Conservation (phyloP, 2,329 filamentous ascomycete species). For the Calycina herbarum region DNA sequence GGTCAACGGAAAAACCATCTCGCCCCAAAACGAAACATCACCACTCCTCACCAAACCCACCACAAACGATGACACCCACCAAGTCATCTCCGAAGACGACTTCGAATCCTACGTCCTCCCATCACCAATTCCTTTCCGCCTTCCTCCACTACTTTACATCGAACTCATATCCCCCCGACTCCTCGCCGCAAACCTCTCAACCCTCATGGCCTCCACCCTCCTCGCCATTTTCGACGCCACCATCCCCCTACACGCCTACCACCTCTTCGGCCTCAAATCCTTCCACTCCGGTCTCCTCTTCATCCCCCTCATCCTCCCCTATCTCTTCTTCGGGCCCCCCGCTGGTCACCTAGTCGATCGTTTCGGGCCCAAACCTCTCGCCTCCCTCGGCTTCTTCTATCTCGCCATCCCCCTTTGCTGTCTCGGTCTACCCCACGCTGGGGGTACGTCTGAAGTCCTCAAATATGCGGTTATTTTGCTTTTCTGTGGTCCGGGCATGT, state of each 20-base stretch:
- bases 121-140: slow-evolving; percentile 8
- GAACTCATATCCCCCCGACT: slow-evolving; percentile 44
- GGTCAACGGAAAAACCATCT: neutral
- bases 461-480: slow-evolving; percentile 48
- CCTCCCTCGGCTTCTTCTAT: slow-evolving; percentile 36
- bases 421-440: slow-evolving; percentile 44
- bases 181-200: slow-evolving; percentile 41
- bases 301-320: slow-evolving; percentile 12
- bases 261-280: slow-evolving; percentile 11
- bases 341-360: slow-evolving; percentile 42
- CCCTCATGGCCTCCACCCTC: slow-evolving; percentile 45
- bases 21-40: slow-evolving; percentile 34
- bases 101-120: slow-evolving; percentile 40
- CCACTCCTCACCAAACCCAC: slow-evolving; percentile 40
- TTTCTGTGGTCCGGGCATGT: slow-evolving; percentile 52
- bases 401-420: slow-evolving; percentile 36
- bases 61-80: slow-evolving; percentile 35
- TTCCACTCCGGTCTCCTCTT: slow-evolving; percentile 10
- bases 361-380: slow-evolving; percentile 39
- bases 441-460: slow-evolving; percentile 43
- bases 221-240: slow-evolving; percentile 36
- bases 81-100: neutral
- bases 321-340: slow-evolving; percentile 18
- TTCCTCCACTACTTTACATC: slow-evolving; percentile 48
- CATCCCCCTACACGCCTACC: slow-evolving; percentile 3